Evolutionary conservation across 148 eudicot genomes (phyloP).

Genomic region (Silene latifolia): DNA sequence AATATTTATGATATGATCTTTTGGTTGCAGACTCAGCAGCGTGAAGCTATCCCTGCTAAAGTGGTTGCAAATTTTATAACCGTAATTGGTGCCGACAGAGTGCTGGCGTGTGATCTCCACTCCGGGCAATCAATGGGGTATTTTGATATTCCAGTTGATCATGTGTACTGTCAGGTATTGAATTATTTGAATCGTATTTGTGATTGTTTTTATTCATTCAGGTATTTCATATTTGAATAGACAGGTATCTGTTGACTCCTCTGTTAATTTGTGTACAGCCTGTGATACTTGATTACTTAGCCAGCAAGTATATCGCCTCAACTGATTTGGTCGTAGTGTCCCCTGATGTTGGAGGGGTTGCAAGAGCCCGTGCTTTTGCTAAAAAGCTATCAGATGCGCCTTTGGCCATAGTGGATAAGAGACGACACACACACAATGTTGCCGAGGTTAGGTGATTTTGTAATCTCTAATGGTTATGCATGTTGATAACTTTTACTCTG

Average conservation of each 20-base stretch:
- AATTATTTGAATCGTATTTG: background rate
- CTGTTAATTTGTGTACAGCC: slow-evolving; percentile 39
- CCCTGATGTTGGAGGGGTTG: slow-evolving; percentile 99
- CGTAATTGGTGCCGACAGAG: slow-evolving; percentile 85
- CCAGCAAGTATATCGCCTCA: slow-evolving; percentile 79
- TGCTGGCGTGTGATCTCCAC: slow-evolving; percentile 94
- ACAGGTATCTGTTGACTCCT: background rate
- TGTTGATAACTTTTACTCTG: background rate
- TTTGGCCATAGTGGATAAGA: slow-evolving; percentile 92
- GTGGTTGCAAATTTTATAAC: slow-evolving; percentile 78
- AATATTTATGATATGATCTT: background rate
- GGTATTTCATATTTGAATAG: background rate
- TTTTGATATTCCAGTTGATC: slow-evolving; percentile 95
- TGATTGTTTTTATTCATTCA: background rate
- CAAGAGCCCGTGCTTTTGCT: slow-evolving; percentile 95
- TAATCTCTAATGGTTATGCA: background rate
- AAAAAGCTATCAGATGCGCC: slow-evolving; percentile 96
- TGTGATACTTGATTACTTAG: slow-evolving; percentile 89
- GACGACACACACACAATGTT: slow-evolving; percentile 84
- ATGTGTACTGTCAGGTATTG: slow-evolving; percentile 82
- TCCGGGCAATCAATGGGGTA: slow-evolving; percentile 97
- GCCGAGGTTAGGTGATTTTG: slow-evolving; percentile 55
- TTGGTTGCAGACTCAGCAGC: slow-evolving; percentile 70
- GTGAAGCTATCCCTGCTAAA: slow-evolving; percentile 91
- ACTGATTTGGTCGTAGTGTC: slow-evolving; percentile 90